These are phyloP conservation scores for Ustilaginoidea virens DNA, from an alignment of 2,329 filamentous ascomycete species.

Conservation along the genomic window DNA sequence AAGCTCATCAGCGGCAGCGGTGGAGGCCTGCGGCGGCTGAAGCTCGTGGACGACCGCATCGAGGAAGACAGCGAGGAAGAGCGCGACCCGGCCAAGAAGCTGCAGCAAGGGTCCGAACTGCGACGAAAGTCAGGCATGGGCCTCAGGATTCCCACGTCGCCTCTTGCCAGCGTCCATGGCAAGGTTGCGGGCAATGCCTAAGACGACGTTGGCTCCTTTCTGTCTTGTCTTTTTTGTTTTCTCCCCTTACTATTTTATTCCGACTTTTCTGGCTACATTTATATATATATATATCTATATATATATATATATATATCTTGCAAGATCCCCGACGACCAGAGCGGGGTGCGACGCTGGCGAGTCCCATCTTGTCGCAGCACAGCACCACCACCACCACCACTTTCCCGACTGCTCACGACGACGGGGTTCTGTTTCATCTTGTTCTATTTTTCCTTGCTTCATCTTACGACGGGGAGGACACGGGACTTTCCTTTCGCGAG, in stretches of 20 bases:
- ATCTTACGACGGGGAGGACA: no score
- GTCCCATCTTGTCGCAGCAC: no score
- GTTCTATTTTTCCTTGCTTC: no score
- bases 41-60: conserved; percentile 5
- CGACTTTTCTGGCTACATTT: no score
- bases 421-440: no score
- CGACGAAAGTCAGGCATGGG: no score
- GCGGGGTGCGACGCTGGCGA: no score
- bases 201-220: not conserved
- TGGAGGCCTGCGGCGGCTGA: conserved; percentile 5
- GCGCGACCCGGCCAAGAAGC: not conserved
- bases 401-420: no score
- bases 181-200: conserved; percentile 1
- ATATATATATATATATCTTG: not conserved
- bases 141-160: no score
- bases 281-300: not conserved
- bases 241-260: not conserved
- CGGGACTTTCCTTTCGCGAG: no score
- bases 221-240: not conserved
- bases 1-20: conserved; percentile 3
- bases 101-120: not conserved
- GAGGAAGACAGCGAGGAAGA: conserved; percentile 5
- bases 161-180: not conserved
- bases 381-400: no score
- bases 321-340: no score